phyloP scores from a whole-genome alignment of 331 rosid species.

The Quercus lobata region DNA sequence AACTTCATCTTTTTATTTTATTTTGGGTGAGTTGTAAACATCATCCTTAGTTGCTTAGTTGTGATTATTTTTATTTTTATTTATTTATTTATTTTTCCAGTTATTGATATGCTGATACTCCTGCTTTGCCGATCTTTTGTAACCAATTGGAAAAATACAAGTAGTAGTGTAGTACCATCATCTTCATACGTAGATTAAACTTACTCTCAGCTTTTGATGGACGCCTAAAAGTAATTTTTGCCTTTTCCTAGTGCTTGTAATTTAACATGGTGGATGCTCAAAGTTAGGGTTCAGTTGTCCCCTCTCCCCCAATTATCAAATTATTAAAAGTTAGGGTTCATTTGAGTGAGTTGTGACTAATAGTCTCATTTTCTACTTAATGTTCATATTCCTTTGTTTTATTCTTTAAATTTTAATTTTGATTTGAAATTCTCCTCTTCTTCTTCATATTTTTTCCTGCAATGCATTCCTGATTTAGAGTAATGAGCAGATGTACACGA shows the following conservation, averaged over 20 bases:
- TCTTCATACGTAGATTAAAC: neutral
- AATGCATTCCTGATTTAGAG: neutral
- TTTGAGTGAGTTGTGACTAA: neutral
- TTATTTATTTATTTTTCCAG: neutral
- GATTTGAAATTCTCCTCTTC: neutral
- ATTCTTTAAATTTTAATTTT: neutral
- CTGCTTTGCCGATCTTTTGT: neutral
- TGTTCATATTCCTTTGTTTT: neutral
- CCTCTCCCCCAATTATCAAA: neutral
- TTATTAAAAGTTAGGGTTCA: neutral
- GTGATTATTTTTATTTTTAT: neutral
- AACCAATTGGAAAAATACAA: neutral
- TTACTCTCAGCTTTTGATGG: neutral
- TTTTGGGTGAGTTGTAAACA: slow-evolving; percentile 25
- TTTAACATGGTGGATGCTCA: neutral
- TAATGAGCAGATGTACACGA: neutral
- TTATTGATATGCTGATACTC: neutral
- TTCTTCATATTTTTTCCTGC: neutral
- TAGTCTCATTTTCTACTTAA: neutral
- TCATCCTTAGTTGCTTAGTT: neutral
- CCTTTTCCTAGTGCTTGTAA: neutral
- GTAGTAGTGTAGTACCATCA: neutral
- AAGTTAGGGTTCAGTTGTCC: neutral
- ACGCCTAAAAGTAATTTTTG: neutral
- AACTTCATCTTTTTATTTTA: neutral